Evolutionary conservation across 2,329 filamentous ascomycete genomes (phyloP).

Genomic region (Fusarium chlamydosporum): DNA sequence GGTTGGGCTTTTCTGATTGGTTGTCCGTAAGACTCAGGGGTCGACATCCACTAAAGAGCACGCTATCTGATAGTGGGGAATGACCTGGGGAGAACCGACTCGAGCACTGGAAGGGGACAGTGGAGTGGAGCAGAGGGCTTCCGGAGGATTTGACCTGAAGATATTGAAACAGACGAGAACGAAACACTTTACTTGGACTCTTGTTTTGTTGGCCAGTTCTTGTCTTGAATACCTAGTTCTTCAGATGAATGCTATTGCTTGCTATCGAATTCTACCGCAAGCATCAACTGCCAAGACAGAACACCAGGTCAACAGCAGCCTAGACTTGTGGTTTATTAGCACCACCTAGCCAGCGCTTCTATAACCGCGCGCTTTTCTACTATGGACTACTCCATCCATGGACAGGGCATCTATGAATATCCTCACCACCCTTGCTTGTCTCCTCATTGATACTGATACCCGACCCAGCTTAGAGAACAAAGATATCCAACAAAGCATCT

Average conservation of each 20-base stretch:
- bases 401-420: background rate
- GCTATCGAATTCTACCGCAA: background rate
- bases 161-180: slow-evolving; percentile 25
- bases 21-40: slow-evolving; percentile 13
- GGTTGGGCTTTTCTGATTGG: slow-evolving; percentile 7
- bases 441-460: slow-evolving; percentile 15
- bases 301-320: background rate
- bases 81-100: slow-evolving; percentile 5
- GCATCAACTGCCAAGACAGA: background rate
- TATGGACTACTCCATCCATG: background rate
- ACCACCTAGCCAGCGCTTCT: slow-evolving; percentile 22
- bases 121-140: slow-evolving; percentile 10
- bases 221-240: background rate
- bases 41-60: slow-evolving; percentile 17
- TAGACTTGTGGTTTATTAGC: background rate
- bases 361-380: slow-evolving; percentile 29
- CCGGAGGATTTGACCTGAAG: slow-evolving; percentile 9
- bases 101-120: background rate
- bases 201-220: background rate
- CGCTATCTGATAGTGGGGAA: slow-evolving; percentile 25
- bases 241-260: slow-evolving; percentile 9
- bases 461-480: slow-evolving; percentile 10
- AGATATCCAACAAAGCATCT: slow-evolving; percentile 24
- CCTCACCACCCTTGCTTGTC: background rate
- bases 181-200: slow-evolving; percentile 7